A percentile compares a stretch with the other conserved stretches of the same genome.
Conservation (phyloP, 2,329 filamentous ascomycete species). For the Beauveria sp. region DNA sequence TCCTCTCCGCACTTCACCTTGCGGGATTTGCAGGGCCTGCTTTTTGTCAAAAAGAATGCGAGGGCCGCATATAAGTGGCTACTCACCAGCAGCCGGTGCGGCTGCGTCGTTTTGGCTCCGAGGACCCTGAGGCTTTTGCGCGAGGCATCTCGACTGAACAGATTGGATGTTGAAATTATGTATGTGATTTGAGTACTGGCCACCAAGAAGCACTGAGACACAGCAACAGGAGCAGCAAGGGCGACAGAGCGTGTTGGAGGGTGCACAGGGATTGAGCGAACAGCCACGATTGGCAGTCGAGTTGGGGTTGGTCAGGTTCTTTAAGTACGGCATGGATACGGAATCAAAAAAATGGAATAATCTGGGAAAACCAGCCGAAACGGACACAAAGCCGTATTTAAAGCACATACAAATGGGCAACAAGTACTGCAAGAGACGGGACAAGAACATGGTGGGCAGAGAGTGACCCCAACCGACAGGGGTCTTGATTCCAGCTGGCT, state of each 20-base stretch:
- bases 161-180: background rate
- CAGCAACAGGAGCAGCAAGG: background rate
- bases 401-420: background rate
- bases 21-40: constrained; percentile 69
- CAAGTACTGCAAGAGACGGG: background rate
- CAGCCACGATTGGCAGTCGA: constrained; percentile 1
- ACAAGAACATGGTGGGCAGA: constrained; percentile 3
- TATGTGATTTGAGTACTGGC: background rate
- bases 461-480: background rate
- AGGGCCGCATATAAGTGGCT: background rate
- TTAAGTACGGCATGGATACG: constrained; percentile 7
- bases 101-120: constrained; percentile 37
- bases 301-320: background rate
- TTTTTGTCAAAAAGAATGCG: constrained; percentile 3
- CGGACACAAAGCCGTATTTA: constrained; percentile 8
- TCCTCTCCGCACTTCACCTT: constrained; percentile 73
- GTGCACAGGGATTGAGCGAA: background rate
- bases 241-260: background rate
- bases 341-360: constrained; percentile 7
- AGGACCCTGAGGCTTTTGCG: constrained; percentile 34
- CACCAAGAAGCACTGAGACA: background rate
- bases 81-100: constrained; percentile 39
- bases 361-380: background rate
- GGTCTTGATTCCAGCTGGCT: constrained; percentile 2
- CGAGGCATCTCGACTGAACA: constrained; percentile 29